Conservation (phyloP, 2,329 filamentous ascomycete species). For the Aspergillus versicolor region DNA sequence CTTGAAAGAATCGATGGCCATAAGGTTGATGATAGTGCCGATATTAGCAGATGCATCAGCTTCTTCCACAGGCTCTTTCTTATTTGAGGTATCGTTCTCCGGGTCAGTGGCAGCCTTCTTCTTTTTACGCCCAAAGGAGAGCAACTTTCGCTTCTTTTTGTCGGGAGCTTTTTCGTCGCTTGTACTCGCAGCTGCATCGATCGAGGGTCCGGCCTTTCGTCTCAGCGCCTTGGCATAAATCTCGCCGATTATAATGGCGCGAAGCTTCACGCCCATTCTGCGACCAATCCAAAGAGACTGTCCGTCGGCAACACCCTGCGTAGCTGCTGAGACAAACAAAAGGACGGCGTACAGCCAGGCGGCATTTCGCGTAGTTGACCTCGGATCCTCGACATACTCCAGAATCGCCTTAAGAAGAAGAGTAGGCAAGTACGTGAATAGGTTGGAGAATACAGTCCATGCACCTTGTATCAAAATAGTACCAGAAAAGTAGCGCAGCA, state of each 20-base stretch:
- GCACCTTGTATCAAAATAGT: constrained; percentile 72
- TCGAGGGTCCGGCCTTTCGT: constrained; percentile 78
- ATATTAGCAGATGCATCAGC: constrained; percentile 78
- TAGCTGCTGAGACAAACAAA: constrained; percentile 76
- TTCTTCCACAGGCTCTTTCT: constrained; percentile 30
- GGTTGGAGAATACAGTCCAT: constrained; percentile 75
- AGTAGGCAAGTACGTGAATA: constrained; percentile 89
- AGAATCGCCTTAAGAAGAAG: constrained; percentile 87
- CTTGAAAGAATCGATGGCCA: constrained; percentile 99
- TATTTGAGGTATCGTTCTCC: constrained; percentile 17
- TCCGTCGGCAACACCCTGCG: constrained; percentile 79
- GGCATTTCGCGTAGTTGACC: constrained; percentile 74
- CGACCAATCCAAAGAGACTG: constrained; percentile 91
- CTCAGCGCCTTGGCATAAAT: constrained; percentile 95
- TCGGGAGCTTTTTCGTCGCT: constrained; percentile 43
- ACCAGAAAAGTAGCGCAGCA: constrained; percentile 80
- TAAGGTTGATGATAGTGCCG: constrained; percentile 98
- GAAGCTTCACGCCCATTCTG: constrained; percentile 88
- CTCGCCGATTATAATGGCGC: constrained; percentile 94
- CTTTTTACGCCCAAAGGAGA: constrained; percentile 62
- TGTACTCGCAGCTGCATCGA: constrained; percentile 70
- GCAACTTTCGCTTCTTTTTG: constrained; percentile 40
- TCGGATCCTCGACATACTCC: constrained; percentile 86
- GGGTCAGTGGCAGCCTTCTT: constrained; percentile 27
- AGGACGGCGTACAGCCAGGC: constrained; percentile 95